Evolutionary conservation across 2,329 filamentous ascomycete genomes (phyloP), one percentile per base, ranked within the genome.

Genomic region (Magnaporthiopsis poae): DNA sequence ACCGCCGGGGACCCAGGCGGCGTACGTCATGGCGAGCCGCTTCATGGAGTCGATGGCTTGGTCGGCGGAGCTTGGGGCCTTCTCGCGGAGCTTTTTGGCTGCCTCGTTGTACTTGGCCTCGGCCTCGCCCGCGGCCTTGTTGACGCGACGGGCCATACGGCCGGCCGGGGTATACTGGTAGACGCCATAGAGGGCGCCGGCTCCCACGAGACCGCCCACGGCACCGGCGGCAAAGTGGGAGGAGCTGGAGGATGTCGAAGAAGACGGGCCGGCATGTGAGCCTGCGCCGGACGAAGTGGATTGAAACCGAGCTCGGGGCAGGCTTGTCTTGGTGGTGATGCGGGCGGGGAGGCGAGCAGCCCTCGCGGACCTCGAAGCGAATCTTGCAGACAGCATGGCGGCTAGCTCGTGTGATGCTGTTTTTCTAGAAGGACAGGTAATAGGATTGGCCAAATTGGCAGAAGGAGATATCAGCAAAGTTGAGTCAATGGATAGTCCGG

Each of bases 1-100:
- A 2, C 87, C 89, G 15, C 90, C 90, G 0, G 90, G 90, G 36
- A 93, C 84, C 81, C 88, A 90, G 2, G 79, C 80, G 2, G 88
- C 88, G 72, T 92, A 92, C 31, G 86, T 86, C 73, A 86, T 86
- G 35, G 78, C 84, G 21, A 65, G 46, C 59, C 35, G 35, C 64
- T 62, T 65, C 31, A 65, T 65, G 31, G 56, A 88, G 68, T 83
- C 77, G 59, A 90, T 79, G 1, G 89, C 88, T 75, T 90, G 82
- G 69, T 90, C 88, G 18, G 88, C 82, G 68, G 86, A 82, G 18
- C 52, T 59, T 0, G 90, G 89, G 0, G 88, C 85, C 62, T 82
- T 81, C 66, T 87, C 77, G 69, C 88, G 83, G 7, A 90, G 79
- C 73, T 86, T 86, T 46, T 84, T 82, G 1, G 87, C 83, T 9